A percentile compares a stretch with the other conserved stretches of the same genome.
Conservation (phyloP, 2,329 filamentous ascomycete genomes). For the Epichloe gansuensis region DNA sequence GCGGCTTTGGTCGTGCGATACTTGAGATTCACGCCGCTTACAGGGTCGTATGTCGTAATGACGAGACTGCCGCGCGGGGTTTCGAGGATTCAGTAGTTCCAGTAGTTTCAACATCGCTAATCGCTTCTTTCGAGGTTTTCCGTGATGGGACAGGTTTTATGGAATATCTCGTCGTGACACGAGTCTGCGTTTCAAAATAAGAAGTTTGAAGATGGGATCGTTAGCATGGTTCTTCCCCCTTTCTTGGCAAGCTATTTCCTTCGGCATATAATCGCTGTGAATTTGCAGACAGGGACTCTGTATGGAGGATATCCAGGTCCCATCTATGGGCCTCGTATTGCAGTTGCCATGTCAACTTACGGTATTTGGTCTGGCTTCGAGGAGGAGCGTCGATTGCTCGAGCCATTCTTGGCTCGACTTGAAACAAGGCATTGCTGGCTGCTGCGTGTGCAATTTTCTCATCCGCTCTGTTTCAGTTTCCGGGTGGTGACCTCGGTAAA, state of each 20-base stretch:
- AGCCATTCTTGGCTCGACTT: constrained; percentile 83
- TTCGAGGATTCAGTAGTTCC: constrained; percentile 21
- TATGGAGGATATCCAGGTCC: no score
- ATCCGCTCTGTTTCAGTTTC: neutral
- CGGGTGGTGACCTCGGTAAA: no score
- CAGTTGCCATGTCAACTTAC: constrained; percentile 38
- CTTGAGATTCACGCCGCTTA: constrained; percentile 71
- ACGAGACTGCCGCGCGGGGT: constrained; percentile 58
- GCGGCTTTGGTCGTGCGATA: constrained; percentile 85
- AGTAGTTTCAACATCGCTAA: constrained; percentile 15
- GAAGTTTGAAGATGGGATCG: constrained; percentile 4
- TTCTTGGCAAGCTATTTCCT: no score
- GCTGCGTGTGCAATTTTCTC: neutral
- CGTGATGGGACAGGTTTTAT: constrained; percentile 37
- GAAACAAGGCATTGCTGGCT: constrained; percentile 60
- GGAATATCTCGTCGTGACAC: constrained; percentile 87
- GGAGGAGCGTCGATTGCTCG: constrained; percentile 69
- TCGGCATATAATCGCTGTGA: no score
- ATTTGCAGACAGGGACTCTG: no score
- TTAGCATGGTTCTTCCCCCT: neutral
- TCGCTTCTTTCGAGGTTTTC: constrained; percentile 16
- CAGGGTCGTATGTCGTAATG: constrained; percentile 82
- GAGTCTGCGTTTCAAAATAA: constrained; percentile 47
- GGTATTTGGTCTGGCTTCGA: constrained; percentile 74
- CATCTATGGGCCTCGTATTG: no score